Evolutionary conservation across 1,139 yeast genomes (phyloP), one percentile per base, ranked within the genome.

Genomic region (Citeromyces hawaiiensis): DNA sequence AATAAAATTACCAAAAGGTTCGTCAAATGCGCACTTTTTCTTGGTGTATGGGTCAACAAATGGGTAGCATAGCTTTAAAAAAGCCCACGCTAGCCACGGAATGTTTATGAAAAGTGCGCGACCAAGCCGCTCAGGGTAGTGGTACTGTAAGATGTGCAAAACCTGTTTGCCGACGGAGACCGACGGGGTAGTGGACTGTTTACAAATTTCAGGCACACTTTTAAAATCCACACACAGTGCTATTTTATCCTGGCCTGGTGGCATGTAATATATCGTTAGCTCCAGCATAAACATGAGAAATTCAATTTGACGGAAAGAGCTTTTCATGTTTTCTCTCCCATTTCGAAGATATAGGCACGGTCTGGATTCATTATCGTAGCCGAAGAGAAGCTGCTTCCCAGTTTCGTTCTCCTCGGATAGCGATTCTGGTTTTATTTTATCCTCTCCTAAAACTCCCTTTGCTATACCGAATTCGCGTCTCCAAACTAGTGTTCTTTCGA

Each of bases 261-360:
- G 96, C 96, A 88, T 88, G 57, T 74, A 79, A 53, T 85, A 93
- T 39, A 88, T 86, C 32, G 83, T 87, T 42, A 88, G 69, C 55
- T 91, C 97, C 47, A 91, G 68, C 94, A 85, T 83, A 62, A 70
- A 91, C 10, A 91, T 96, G 53, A 91, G 66, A 56, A 83, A 94
- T 57, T 91, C 94, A 13, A 91, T 94, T 55, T 91, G 98, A 50
- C 82, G 72, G 41, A 80, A 76, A 2, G 93, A 75, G 2, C 94
- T 72, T 47, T 83, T 75, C 8, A 97, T 91, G 60, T 91, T 91
- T 57, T 91, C 97, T 53, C 88, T 76, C 14, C 96, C 96, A 17
- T 86, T 88, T 52, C 82, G 70, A 48, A 91, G 67, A 54, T 83
- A 85, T 39, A 91, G 64, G 52, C 96, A 86, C 1, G 97, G 97